Evolutionary conservation across 2,329 filamentous ascomycete genomes (phyloP), one percentile per base, ranked within the genome.

Genomic region (Colletotrichum eleusines): DNA sequence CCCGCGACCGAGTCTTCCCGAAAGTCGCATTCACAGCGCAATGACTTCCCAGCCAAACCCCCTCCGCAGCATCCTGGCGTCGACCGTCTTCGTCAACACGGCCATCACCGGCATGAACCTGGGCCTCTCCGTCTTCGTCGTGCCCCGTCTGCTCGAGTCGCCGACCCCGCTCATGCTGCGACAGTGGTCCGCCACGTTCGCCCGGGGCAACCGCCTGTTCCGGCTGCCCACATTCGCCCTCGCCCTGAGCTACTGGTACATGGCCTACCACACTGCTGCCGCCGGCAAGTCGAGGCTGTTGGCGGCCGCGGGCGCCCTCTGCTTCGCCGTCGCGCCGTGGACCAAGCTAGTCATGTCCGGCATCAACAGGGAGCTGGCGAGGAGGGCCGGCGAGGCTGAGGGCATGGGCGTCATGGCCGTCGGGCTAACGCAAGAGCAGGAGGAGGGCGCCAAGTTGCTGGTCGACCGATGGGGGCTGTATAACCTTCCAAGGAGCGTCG

Each of bases 401-500:
- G 76, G 74, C 4, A 74, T 80, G 18, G 79, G 77, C 14, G 73
- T 82, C 54, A 78, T 77, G 33, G 82, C 81, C 23, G 77, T 76
- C 1, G 84, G 85, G 66, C 75, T 76, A 6, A 81, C 78, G 5
- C 74, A 80, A 38, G 76, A 74, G 35, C 77, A 81, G 63, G 82
- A 81, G 54, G 83, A 86, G 78, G 85, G 80, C 0, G 81, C 81
- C 9, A 86, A 88, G 77, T 81, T 79, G 69, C 76, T 90, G 74
- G 81, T 90, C 46, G 87, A 90, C 74, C 80, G 79, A 69, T 90
- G 88, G 88, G 87, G 81, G 3, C 78, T 82, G 60, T 75, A 89
- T 74, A 89, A 89, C 74, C 72, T 89, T 44, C 82, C 78, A 7
- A 76, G 85, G 23, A 79, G 80, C 2, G 64, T 79, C 9, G 74